Evolutionary conservation across 768 basidiomycete species (phyloP).

Genomic region (Pulveroboletus sp.): DNA sequence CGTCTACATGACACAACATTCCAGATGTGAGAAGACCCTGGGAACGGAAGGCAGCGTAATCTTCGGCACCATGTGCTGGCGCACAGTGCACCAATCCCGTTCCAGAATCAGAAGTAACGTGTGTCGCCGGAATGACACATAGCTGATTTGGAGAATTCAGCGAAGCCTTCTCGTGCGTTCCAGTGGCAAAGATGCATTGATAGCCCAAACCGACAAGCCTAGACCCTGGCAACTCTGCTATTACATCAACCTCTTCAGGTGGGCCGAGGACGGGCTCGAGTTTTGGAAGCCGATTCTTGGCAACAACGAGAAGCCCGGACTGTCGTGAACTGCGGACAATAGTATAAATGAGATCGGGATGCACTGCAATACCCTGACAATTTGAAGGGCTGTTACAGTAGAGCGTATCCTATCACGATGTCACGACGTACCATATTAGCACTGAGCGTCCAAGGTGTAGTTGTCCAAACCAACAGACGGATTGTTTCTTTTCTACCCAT

Average conservation of each 20-base stretch:
- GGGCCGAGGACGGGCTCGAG: conserved; percentile 25
- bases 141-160: conserved; percentile 13
- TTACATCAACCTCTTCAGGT: conserved; percentile 14
- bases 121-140: conserved; percentile 59
- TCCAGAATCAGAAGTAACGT: conserved; percentile 85
- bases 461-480: conserved; percentile 87
- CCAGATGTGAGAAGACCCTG: conserved; percentile 46
- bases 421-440: conserved; percentile 76
- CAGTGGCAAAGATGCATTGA: conserved; percentile 50
- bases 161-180: conserved; percentile 2
- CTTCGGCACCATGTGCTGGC: conserved; percentile 91
- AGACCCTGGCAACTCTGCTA: conserved; percentile 28
- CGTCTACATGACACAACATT: conserved; percentile 80
- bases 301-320: conserved; percentile 41
- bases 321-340: conserved; percentile 36
- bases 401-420: neutral
- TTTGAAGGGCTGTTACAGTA: neutral
- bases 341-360: conserved; percentile 65
- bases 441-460: conserved; percentile 95
- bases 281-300: conserved; percentile 44
- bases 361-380: conserved; percentile 82
- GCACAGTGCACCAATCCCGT: conserved; percentile 96
- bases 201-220: conserved; percentile 61
- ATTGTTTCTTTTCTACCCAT: conserved; percentile 34
- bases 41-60: conserved; percentile 73